phyloP scores from a whole-genome alignment of 1,284 basidiomycete species.

The Boletellus sp. region DNA sequence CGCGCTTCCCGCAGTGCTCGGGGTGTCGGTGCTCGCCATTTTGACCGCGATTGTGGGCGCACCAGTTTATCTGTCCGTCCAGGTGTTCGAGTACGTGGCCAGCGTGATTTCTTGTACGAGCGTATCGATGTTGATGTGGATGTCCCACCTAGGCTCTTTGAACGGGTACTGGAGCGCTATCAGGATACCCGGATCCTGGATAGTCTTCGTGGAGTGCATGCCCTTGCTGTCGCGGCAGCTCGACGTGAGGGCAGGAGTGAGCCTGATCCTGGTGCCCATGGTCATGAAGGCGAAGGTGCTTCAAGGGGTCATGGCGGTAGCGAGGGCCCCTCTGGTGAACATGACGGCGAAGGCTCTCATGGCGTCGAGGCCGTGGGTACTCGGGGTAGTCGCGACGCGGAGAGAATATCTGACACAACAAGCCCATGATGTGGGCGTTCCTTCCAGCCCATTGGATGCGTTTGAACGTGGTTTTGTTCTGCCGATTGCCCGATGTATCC shows the following conservation, averaged over 20 bases:
- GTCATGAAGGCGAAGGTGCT: neutral
- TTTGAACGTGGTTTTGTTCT: too few relatives aligned
- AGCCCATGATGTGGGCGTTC: neutral
- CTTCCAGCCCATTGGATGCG: too few relatives aligned
- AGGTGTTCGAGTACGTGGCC: slow-evolving; percentile 14
- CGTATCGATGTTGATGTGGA: slow-evolving; percentile 5
- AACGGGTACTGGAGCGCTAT: neutral
- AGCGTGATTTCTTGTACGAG: too few relatives aligned
- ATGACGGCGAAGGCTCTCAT: neutral
- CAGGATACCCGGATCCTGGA: slow-evolving; percentile 9
- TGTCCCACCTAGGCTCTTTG: slow-evolving; percentile 6
- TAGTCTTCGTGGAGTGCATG: neutral
- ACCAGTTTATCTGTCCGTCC: slow-evolving; percentile 16
- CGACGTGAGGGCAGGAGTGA: neutral
- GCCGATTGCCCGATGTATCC: too few relatives aligned
- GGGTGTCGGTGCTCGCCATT: slow-evolving; percentile 15
- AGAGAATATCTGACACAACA: neutral
- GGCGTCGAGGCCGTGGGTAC: neutral
- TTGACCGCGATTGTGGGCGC: slow-evolving; percentile 2
- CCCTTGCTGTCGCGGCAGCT: neutral
- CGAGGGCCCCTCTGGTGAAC: neutral
- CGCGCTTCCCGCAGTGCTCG: slow-evolving; percentile 16
- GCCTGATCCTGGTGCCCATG: neutral
- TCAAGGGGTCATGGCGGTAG: neutral
- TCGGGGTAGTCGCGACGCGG: neutral